These are phyloP conservation scores for Ogataea hybrid DNA, from an alignment of 1,139 yeast genomes.

Conservation along the genomic window DNA sequence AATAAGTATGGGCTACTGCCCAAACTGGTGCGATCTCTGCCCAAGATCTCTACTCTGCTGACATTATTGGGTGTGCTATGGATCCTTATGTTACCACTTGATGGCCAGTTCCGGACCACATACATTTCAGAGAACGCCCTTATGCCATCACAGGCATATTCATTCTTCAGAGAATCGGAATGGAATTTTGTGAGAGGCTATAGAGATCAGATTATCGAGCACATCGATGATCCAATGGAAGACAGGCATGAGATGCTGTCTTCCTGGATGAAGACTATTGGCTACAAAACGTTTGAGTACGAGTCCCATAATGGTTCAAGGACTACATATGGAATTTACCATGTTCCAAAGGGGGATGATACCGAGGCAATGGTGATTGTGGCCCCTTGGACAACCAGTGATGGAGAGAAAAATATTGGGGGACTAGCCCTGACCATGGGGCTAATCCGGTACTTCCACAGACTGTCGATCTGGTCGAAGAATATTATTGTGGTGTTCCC, in stretches of 20 bases:
- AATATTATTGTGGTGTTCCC: conserved; percentile 87
- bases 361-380: conserved; percentile 93
- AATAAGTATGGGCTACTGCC: conserved; percentile 60
- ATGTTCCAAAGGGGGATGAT: conserved; percentile 94
- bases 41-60: conserved; percentile 59
- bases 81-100: conserved; percentile 69
- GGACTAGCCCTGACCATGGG: conserved; percentile 75
- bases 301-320: conserved; percentile 9
- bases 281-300: conserved; percentile 59
- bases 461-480: conserved; percentile 95
- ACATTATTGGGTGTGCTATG: conserved; percentile 61
- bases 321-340: too few relatives aligned
- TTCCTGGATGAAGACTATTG: conserved; percentile 67
- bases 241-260: conserved; percentile 47
- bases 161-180: conserved; percentile 90
- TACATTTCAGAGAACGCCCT: conserved; percentile 95
- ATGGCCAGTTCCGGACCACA: conserved; percentile 79
- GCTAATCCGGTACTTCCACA: conserved; percentile 72
- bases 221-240: conserved; percentile 34
- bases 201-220: conserved; percentile 52
- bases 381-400: conserved; percentile 77
- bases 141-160: conserved; percentile 93
- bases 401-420: conserved; percentile 64
- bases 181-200: conserved; percentile 92
- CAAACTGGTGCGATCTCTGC: conserved; percentile 53